Evolutionary conservation across 192 early-diverging fungal species (phyloP).

Genomic region (Pilaira anomala): DNA sequence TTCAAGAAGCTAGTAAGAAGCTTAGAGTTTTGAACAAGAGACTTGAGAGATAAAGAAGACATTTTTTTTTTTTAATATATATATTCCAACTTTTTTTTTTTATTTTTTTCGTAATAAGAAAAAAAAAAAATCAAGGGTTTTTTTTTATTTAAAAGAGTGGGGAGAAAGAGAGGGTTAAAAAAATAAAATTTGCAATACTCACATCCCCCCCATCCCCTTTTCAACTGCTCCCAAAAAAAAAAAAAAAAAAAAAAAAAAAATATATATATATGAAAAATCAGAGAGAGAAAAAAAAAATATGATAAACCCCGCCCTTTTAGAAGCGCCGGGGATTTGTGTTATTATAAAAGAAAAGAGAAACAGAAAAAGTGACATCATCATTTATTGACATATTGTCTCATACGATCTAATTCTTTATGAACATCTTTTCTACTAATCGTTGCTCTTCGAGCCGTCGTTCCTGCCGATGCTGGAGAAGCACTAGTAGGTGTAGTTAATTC

Average conservation of each 20-base stretch:
- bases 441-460: constrained; percentile 8
- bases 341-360: background rate
- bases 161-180: no score
- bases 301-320: no score
- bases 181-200: no score
- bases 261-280: no score
- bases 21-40: constrained; percentile 51
- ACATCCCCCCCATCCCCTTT: no score
- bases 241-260: no score
- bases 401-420: constrained; percentile 35
- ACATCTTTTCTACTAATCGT: constrained; percentile 36
- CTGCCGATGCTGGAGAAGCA: background rate
- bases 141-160: no score
- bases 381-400: constrained; percentile 26
- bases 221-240: no score
- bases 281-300: no score
- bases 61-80: constrained; percentile 1
- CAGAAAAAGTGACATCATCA: background rate
- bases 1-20: constrained; percentile 49
- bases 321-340: background rate
- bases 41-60: constrained; percentile 45
- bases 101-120: no score
- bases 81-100: no score
- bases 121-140: no score
- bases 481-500: background rate